Conservation (phyloP, 73 alveolate genomes). For the Tetrahymena malaccensis region DNA sequence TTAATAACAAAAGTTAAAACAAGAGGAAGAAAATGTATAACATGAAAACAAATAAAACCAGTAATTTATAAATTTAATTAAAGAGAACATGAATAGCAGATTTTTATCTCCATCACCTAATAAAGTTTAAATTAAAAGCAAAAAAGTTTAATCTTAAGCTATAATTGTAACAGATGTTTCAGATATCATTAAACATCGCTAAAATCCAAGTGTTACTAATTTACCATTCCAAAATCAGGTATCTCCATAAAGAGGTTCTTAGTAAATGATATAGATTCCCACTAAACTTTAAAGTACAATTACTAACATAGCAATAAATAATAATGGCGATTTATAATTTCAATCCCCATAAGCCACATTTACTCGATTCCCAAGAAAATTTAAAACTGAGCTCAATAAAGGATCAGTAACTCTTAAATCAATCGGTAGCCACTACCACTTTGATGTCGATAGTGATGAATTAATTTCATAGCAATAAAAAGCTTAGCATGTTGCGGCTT, state of each 20-base stretch:
- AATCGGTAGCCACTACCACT: background rate
- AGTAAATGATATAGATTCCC: background rate
- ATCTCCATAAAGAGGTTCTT: background rate
- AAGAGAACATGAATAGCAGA: background rate
- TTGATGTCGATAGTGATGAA: background rate
- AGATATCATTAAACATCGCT: background rate
- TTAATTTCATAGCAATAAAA: background rate
- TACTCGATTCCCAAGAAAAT: too few relatives aligned
- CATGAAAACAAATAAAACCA: background rate
- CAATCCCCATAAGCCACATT: background rate
- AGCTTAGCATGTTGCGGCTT: background rate
- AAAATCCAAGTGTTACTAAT: background rate
- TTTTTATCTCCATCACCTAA: background rate
- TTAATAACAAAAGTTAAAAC: background rate
- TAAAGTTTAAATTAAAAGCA: background rate
- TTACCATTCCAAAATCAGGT: background rate
- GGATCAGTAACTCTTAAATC: background rate
- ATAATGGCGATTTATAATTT: background rate
- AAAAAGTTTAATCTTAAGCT: background rate
- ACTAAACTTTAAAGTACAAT: background rate
- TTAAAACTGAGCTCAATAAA: background rate
- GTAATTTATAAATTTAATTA: background rate
- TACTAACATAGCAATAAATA: background rate
- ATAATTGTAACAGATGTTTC: background rate
- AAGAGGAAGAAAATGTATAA: background rate